A percentile compares a stretch with the other conserved stretches of the same genome.
phyloP scores from a whole-genome alignment of 441 rosid genomes.

The Flueggea neowawraea region DNA sequence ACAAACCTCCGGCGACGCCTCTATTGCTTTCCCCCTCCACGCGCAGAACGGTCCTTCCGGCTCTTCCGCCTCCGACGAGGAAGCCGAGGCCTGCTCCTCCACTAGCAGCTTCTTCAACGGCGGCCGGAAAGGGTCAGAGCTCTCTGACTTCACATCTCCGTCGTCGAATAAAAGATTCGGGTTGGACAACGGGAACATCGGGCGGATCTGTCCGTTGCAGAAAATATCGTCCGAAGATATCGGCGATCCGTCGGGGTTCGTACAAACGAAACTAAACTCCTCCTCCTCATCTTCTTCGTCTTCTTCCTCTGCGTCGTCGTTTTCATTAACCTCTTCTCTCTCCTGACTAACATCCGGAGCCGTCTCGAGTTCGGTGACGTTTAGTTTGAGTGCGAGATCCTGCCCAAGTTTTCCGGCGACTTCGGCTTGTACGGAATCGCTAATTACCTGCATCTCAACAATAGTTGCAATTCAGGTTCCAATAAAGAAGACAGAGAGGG shows the following conservation, averaged over 20 bases:
- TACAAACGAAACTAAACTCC: conserved; percentile 68
- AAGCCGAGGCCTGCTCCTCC: conserved; percentile 29
- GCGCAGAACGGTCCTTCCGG: conserved; percentile 54
- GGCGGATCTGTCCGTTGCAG: conserved; percentile 71
- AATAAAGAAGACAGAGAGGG: no score
- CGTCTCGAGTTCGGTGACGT: no score
- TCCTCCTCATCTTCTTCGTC: conserved; percentile 21
- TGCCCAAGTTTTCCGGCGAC: no score
- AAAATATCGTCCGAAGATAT: conserved; percentile 71
- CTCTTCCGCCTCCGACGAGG: conserved; percentile 28
- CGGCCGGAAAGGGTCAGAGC: conserved; percentile 23
- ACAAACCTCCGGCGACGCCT: conserved; percentile 43
- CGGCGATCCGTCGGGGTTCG: conserved; percentile 45
- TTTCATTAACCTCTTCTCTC: no score
- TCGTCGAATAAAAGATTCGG: conserved; percentile 35
- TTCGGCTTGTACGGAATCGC: no score
- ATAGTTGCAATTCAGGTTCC: no score
- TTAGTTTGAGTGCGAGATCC: no score
- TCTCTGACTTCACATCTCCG: conserved; percentile 1
- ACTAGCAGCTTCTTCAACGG: conserved; percentile 55
- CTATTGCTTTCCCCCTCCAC: conserved; percentile 47
- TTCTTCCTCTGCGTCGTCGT: no score
- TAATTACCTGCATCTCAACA: no score
- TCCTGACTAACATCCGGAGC: no score
- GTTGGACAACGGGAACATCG: conserved; percentile 67